phyloP scores from a whole-genome alignment of 2,329 filamentous ascomycete genomes.

The Curvularia hawaiiensis region DNA sequence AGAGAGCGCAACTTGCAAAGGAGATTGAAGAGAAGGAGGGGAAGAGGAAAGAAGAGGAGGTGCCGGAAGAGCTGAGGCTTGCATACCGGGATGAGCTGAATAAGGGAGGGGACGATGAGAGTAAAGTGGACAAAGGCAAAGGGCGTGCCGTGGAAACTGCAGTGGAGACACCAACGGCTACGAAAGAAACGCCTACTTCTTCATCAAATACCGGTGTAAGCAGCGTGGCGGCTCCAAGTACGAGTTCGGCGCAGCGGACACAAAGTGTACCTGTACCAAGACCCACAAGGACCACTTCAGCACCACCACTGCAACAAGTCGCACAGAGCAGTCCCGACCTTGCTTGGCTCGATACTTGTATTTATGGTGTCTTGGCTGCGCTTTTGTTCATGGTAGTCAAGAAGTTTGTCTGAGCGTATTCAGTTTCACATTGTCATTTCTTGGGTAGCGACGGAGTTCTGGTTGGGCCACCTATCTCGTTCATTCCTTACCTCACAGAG shows the following conservation, averaged over 20 bases:
- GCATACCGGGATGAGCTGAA: conserved; percentile 75
- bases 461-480: not conserved
- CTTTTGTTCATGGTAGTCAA: conserved; percentile 71
- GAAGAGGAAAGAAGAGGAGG: conserved; percentile 50
- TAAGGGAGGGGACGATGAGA: conserved; percentile 35
- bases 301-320: conserved; percentile 22
- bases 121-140: conserved; percentile 31
- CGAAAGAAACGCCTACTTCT: conserved; percentile 11
- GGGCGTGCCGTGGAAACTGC: conserved; percentile 18
- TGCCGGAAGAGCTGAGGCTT: conserved; percentile 65
- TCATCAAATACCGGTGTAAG: not conserved
- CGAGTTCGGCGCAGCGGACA: not conserved
- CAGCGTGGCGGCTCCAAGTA: conserved; percentile 4
- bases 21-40: conserved; percentile 53
- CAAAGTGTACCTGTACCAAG: conserved; percentile 6
- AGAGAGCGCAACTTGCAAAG: conserved; percentile 65
- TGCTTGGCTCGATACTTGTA: conserved; percentile 81
- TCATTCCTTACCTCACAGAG: not conserved
- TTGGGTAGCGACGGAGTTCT: conserved; percentile 4
- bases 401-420: conserved; percentile 44
- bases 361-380: conserved; percentile 72
- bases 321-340: conserved; percentile 54
- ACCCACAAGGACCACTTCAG: conserved; percentile 23
- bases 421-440: not conserved
- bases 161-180: not conserved